Percentiles rank a stretch among this genome's conserved stretches.
Evolutionary conservation across 495 filamentous ascomycete genomes (phyloP).

Genomic region (Penicillium arizonense): DNA sequence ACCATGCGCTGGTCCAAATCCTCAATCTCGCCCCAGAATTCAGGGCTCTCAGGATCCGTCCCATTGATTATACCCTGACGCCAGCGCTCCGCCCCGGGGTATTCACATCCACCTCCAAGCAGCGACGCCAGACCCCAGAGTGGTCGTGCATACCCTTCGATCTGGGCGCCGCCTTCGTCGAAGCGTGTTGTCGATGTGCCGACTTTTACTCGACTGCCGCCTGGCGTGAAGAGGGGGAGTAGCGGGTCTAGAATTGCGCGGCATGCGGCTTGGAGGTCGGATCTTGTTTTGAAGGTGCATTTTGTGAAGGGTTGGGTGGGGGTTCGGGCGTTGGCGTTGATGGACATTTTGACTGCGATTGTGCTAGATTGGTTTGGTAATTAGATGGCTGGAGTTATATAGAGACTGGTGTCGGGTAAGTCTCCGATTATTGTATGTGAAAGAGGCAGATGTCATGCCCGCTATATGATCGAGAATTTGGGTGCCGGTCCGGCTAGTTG

Average conservation of each 20-base stretch:
- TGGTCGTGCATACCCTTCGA: conserved; percentile 73
- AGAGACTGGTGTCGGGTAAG: background rate
- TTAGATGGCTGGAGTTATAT: background rate
- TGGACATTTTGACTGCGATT: conserved; percentile 22
- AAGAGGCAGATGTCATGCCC: background rate
- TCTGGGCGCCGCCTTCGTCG: conserved; percentile 72
- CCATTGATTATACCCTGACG: conserved; percentile 65
- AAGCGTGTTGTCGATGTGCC: conserved; percentile 67
- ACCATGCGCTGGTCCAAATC: conserved; percentile 83
- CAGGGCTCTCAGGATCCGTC: conserved; percentile 60
- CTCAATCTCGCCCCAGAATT: conserved; percentile 72
- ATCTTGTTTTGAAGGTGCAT: conserved; percentile 35
- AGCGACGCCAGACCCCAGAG: conserved; percentile 72
- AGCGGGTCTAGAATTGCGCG: conserved; percentile 61
- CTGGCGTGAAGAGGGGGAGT: conserved; percentile 60
- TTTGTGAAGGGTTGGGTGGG: conserved; percentile 31
- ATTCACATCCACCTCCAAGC: conserved; percentile 62
- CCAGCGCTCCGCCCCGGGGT: conserved; percentile 61
- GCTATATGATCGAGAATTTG: background rate
- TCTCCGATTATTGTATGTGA: background rate
- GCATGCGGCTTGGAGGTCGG: conserved; percentile 58
- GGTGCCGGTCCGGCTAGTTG: background rate
- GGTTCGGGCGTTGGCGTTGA: conserved; percentile 30
- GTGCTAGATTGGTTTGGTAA: background rate
- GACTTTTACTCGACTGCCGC: conserved; percentile 54